These are phyloP conservation scores for Bipolaris victoriae DNA, from an alignment of 2,329 filamentous ascomycete genomes.

Conservation along the genomic window DNA sequence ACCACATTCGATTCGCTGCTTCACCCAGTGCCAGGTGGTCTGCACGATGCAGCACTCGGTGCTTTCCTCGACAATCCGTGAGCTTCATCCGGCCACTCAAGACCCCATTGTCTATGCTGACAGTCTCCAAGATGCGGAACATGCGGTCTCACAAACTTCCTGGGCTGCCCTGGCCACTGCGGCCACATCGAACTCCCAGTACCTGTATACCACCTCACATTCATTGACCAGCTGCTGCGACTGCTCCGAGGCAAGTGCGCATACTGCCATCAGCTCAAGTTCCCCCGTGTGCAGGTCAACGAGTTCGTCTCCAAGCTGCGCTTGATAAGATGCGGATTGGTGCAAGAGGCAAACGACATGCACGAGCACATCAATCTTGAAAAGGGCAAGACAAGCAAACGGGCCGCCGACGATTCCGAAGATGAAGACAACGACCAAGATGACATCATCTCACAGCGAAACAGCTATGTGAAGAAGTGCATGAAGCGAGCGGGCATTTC, in stretches of 20 bases:
- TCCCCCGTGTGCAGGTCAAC: conserved; percentile 78
- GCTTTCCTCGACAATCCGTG: conserved; percentile 87
- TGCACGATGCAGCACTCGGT: conserved; percentile 91
- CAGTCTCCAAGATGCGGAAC: conserved; percentile 76
- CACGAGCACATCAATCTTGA: conserved; percentile 54
- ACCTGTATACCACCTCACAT: conserved; percentile 94
- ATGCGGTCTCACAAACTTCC: conserved; percentile 80
- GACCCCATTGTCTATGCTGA: conserved; percentile 13
- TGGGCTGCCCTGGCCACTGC: conserved; percentile 83
- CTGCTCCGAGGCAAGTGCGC: conserved; percentile 86
- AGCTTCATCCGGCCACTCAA: conserved; percentile 41
- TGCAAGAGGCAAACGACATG: conserved; percentile 67
- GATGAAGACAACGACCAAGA: conserved; percentile 69
- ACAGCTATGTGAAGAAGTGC: conserved; percentile 73
- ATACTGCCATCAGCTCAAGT: conserved; percentile 86
- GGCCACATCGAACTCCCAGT: conserved; percentile 95
- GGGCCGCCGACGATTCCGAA: conserved; percentile 61
- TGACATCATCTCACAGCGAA: conserved; percentile 62
- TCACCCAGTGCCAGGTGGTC: conserved; percentile 85
- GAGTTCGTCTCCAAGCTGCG: conserved; percentile 83
- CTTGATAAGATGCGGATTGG: conserved; percentile 81
- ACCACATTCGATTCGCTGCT: conserved; percentile 92
- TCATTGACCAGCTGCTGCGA: conserved; percentile 88
- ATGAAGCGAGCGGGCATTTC: conserved; percentile 65
- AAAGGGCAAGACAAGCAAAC: conserved; percentile 45